Evolutionary conservation across 768 basidiomycete species (phyloP), one percentile per base, ranked within the genome.

Genomic region (Auriscalpium microsporum): DNA sequence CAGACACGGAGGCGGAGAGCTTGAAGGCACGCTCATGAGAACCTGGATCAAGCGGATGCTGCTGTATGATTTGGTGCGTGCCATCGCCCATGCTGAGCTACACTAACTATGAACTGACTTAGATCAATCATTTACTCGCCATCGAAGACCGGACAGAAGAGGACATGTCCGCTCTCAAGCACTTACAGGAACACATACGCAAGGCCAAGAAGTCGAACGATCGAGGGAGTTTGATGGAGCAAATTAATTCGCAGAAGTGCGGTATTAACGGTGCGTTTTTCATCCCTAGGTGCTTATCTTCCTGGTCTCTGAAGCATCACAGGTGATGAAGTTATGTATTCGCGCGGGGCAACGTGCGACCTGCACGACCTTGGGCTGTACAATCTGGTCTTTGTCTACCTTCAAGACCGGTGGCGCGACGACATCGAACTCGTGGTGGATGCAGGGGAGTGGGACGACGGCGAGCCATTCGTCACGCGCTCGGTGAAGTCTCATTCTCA

Each of bases 21-120:
- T 64, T 10, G 63, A 64, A 45, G 58, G 50, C 5, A 64, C 62
- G 9, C 60, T 62, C 59, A 64, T 64, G 63, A 53, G 62, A 4
- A 48, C 56, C 4, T 64, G 61, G 61, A 58, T 56, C 56, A 62
- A 62, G 38, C 36, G 52, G 4, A 56, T 50, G 4, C 38, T 58
- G 2, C 48, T 64, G 8, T 53, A 56, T 8, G 59, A 62, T 45
- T 52, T 63, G 23, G 63, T 63, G 21, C 42, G 45, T 48, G 28
- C 40, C 10, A 42, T 42, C 2, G 10, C 10, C 40, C 40, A 42
- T n/a, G 10, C 11, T n/a, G 11, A 42, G n/a, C 40, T 10, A 42
- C 4, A 42, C 10, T 42, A n/a, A 42, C 40, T 11, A 42, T 42
- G 11, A n/a, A 33, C 23, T 33, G 14, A 46, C 10, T n/a, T 42